phyloP scores from a whole-genome alignment of 768 basidiomycete genomes.

The Mycena indigotica region DNA sequence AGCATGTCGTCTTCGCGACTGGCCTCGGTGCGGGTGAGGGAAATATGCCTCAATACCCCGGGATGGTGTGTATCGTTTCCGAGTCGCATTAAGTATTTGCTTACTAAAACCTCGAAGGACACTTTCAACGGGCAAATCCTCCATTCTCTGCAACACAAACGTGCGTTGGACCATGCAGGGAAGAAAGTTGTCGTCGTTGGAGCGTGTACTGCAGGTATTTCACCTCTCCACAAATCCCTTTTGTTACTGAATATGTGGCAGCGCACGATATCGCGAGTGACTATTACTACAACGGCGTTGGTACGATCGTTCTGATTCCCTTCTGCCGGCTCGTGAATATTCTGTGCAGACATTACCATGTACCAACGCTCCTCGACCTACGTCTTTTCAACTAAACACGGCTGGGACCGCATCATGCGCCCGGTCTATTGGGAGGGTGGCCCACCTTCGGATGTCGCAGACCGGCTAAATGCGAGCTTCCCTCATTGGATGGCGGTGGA shows the following conservation, averaged over 20 bases:
- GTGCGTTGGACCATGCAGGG: conserved; percentile 49
- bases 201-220: conserved; percentile 55
- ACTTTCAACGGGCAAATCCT: conserved; percentile 50
- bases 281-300: conserved; percentile 37
- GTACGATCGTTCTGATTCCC: conserved; percentile 15
- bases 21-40: conserved; percentile 53
- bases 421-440: conserved; percentile 37
- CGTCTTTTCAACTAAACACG: conserved; percentile 48
- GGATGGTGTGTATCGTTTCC: conserved; percentile 35
- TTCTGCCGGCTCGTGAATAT: not conserved
- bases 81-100: not conserved
- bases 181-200: conserved; percentile 68
- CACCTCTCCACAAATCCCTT: not conserved
- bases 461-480: conserved; percentile 36
- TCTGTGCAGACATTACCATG: conserved; percentile 45
- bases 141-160: conserved; percentile 55
- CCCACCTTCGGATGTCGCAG: conserved; percentile 38
- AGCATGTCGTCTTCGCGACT: conserved; percentile 60
- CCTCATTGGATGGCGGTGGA: conserved; percentile 26
- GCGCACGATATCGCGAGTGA: conserved; percentile 46
- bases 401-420: conserved; percentile 25
- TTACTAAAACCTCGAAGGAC: conserved; percentile 33
- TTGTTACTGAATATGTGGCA: conserved; percentile 6
- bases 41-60: conserved; percentile 47
- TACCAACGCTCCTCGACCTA: conserved; percentile 57